Evolutionary conservation across 805 yeast species (phyloP).

Genomic region (Cyberlindnera maritima): DNA sequence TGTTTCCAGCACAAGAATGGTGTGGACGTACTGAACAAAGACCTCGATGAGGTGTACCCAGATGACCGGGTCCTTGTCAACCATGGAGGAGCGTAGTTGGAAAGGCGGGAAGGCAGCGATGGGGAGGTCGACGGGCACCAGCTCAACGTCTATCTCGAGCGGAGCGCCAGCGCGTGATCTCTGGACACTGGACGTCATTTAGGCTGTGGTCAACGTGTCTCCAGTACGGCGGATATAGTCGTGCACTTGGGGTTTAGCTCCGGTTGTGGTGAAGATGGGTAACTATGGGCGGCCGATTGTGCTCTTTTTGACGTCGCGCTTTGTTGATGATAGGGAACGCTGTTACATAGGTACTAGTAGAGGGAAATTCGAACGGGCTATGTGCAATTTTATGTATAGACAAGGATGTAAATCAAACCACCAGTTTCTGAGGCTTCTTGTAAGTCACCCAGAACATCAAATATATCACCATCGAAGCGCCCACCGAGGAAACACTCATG

Average conservation of each 20-base stretch:
- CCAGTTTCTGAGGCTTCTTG: not conserved
- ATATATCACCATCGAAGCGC: slow-evolving; percentile 4
- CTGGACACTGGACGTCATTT: not conserved
- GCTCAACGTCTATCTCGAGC: slow-evolving; percentile 9
- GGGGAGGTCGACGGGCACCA: slow-evolving; percentile 40
- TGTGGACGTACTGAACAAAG: slow-evolving; percentile 52
- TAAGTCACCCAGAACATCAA: slow-evolving; percentile 6
- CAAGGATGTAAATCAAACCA: not conserved
- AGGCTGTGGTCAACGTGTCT: not conserved
- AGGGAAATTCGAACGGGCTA: too few relatives aligned
- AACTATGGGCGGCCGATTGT: not conserved
- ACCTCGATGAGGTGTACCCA: slow-evolving; percentile 73
- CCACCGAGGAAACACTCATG: slow-evolving; percentile 17
- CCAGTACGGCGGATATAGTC: not conserved
- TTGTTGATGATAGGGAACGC: not conserved
- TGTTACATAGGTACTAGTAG: too few relatives aligned
- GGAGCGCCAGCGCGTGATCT: not conserved
- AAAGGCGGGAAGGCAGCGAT: slow-evolving; percentile 75
- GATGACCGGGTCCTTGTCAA: slow-evolving; percentile 80
- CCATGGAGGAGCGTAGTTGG: slow-evolving; percentile 67
- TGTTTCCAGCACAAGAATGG: slow-evolving; percentile 32
- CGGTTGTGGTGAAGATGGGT: not conserved
- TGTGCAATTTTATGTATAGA: not conserved
- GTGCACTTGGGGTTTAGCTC: not conserved
- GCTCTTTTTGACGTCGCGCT: not conserved